phyloP scores from a whole-genome alignment of 2,329 filamentous ascomycete genomes.

The Neofusicoccum parvum region DNA sequence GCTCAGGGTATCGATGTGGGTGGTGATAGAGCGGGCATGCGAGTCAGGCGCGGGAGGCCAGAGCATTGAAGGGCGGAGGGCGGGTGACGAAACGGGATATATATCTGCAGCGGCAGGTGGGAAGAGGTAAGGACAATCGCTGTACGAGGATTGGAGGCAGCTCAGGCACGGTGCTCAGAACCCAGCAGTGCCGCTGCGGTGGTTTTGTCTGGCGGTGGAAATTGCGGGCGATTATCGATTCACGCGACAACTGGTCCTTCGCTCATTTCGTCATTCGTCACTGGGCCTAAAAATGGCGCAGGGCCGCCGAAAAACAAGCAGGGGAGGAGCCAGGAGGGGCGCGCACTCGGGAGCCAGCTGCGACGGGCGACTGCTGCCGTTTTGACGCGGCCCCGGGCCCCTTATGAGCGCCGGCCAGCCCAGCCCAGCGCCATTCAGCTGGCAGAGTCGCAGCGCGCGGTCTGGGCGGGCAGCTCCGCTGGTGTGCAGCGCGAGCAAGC shows the following conservation, averaged over 20 bases:
- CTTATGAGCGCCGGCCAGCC: not conserved
- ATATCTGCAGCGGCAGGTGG: not conserved
- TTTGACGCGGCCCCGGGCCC: not conserved
- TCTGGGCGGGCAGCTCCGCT: not conserved
- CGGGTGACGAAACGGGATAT: not conserved
- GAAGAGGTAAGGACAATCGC: not conserved
- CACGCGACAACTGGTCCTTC: slow-evolving; percentile 13
- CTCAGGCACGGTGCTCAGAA: not conserved
- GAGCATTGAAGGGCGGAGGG: not conserved
- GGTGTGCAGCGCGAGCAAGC: not conserved
- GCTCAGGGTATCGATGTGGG: slow-evolving; percentile 3
- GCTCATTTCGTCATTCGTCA: slow-evolving; percentile 18
- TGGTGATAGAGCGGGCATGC: slow-evolving; percentile 2
- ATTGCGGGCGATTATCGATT: slow-evolving; percentile 12
- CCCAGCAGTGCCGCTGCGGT: not conserved
- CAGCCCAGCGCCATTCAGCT: not conserved
- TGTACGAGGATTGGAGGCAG: slow-evolving; percentile 3
- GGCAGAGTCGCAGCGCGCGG: not conserved
- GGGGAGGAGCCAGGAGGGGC: slow-evolving; percentile 7
- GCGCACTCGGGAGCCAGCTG: not conserved
- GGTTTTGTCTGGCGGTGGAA: slow-evolving; percentile 17
- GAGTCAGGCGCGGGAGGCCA: slow-evolving; percentile 11
- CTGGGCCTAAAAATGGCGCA: slow-evolving; percentile 18
- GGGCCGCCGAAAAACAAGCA: slow-evolving; percentile 15
- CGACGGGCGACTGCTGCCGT: not conserved